Evolutionary conservation across 2,329 filamentous ascomycete species (phyloP).

Genomic region (Ceratocystis huliohia): DNA sequence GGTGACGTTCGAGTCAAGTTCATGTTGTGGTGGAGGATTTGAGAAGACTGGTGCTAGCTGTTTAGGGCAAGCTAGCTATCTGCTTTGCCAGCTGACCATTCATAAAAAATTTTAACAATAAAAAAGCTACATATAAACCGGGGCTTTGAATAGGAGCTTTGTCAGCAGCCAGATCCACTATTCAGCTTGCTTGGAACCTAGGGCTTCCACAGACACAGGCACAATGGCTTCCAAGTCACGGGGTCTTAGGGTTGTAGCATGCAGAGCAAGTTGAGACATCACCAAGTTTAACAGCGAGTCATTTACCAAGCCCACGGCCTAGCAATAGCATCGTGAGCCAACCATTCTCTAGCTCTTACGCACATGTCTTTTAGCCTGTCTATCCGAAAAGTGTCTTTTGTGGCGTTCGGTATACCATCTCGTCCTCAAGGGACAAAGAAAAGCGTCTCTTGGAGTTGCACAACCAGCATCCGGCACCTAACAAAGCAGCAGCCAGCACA

Average conservation of each 20-base stretch:
- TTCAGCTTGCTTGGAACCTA: slow-evolving; percentile 5
- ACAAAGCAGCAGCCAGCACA: background rate
- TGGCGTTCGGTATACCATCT: background rate
- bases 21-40: no score
- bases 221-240: background rate
- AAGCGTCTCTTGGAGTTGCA: background rate
- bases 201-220: background rate
- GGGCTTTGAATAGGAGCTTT: background rate
- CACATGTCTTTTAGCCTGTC: background rate
- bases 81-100: background rate
- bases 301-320: no score
- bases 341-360: background rate
- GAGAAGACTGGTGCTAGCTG: no score
- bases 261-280: background rate
- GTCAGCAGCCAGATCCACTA: background rate
- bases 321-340: background rate
- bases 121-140: background rate
- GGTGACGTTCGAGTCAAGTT: no score
- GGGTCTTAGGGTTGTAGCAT: background rate
- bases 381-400: background rate
- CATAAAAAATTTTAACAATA: background rate
- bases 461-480: no score
- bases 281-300: background rate
- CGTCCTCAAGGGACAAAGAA: background rate
- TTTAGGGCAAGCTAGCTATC: no score